phyloP scores from a whole-genome alignment of 2,329 filamentous ascomycete genomes.

The Ophiostoma angusticollis region DNA sequence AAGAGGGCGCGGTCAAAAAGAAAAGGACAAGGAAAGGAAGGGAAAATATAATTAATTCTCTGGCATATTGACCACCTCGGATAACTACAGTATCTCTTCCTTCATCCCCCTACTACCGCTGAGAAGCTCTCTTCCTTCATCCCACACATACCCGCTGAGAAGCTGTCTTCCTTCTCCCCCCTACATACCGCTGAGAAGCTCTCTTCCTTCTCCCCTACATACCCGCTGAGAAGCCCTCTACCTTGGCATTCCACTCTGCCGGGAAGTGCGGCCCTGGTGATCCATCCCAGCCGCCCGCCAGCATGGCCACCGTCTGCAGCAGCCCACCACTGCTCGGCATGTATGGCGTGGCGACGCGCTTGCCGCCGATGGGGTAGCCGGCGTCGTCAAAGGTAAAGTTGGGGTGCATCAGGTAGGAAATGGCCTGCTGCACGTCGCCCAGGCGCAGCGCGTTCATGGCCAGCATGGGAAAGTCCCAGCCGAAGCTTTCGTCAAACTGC shows the following conservation, averaged over 20 bases:
- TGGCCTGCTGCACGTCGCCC: conserved; percentile 25
- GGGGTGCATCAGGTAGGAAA: conserved; percentile 33
- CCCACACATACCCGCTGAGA: too few relatives aligned
- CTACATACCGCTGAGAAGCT: too few relatives aligned
- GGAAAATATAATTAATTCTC: too few relatives aligned
- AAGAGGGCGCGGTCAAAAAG: background rate
- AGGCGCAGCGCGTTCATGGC: conserved; percentile 31
- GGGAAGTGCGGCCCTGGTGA: conserved; percentile 34
- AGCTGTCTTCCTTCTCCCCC: too few relatives aligned
- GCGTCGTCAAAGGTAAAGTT: conserved; percentile 43
- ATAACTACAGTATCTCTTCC: too few relatives aligned
- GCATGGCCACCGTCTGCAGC: conserved; percentile 40
- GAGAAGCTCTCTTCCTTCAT: too few relatives aligned
- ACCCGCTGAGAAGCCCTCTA: conserved; percentile 33
- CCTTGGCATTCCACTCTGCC: conserved; percentile 31
- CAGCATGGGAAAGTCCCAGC: conserved; percentile 33
- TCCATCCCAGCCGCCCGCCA: conserved; percentile 44
- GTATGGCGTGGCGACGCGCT: conserved; percentile 43
- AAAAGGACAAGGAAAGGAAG: too few relatives aligned
- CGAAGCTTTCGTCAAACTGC: conserved; percentile 28
- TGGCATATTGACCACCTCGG: too few relatives aligned
- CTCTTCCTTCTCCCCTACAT: conserved; percentile 15
- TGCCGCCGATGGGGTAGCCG: conserved; percentile 39
- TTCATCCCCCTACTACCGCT: too few relatives aligned
- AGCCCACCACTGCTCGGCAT: conserved; percentile 38